Evolutionary conservation across 2,329 filamentous ascomycete species (phyloP).

Genomic region (Arthrinium phaeospermum): DNA sequence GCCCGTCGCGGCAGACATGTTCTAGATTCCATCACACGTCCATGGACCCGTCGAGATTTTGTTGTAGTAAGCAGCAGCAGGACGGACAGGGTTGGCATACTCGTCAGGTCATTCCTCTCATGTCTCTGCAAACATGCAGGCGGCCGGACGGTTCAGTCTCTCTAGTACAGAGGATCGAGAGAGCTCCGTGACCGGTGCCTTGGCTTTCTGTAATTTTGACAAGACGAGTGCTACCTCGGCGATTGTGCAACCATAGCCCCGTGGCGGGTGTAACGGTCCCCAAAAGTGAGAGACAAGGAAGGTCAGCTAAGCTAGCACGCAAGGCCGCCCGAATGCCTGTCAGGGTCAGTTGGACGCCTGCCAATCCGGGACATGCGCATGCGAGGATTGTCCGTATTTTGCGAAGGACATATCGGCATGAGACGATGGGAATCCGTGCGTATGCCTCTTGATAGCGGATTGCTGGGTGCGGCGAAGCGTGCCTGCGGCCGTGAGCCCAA

Average conservation of each 20-base stretch:
- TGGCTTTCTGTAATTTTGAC: not conserved
- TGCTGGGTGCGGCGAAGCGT: not conserved
- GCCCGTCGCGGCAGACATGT: not conserved
- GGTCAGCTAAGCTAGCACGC: not conserved
- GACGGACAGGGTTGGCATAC: not conserved
- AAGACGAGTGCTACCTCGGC: not conserved
- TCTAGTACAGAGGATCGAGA: not conserved
- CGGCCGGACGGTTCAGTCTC: not conserved
- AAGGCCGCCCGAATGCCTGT: not conserved
- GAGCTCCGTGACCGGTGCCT: not conserved
- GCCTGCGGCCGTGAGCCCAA: constrained; percentile 25
- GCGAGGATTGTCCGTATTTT: not conserved
- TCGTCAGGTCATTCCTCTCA: not conserved
- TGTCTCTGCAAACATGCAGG: not conserved
- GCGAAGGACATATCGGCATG: not conserved
- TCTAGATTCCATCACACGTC: not conserved
- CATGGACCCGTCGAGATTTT: not conserved
- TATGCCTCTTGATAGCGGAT: not conserved
- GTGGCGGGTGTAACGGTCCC: constrained; percentile 1
- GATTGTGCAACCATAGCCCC: constrained; percentile 6
- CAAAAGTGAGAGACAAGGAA: constrained; percentile 6
- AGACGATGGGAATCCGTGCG: not conserved
- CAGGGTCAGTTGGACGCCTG: not conserved
- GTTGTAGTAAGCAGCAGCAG: not conserved
- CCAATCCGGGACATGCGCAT: constrained; percentile 10